phyloP scores from a whole-genome alignment of 108 stramenopile species.

The Cyclotella baltica region DNA sequence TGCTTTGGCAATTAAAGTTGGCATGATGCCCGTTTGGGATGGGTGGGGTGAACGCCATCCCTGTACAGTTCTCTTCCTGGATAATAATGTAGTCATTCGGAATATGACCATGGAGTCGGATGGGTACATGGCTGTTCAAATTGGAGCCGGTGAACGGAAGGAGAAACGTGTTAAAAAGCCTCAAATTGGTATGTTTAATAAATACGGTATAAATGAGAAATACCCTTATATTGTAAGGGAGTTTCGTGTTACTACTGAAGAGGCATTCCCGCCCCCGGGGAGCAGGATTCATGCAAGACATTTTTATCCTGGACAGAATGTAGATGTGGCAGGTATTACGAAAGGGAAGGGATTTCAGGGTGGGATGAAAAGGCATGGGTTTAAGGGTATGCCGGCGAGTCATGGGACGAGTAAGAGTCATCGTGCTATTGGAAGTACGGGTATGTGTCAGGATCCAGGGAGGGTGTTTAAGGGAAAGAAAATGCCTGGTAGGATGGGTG shows the following conservation, averaged over 20 bases:
- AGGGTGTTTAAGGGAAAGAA: slow-evolving; percentile 99
- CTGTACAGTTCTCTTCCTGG: slow-evolving; percentile 92
- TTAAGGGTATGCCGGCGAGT: slow-evolving; percentile 92
- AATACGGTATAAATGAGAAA: slow-evolving; percentile 62
- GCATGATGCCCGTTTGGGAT: slow-evolving; percentile 98
- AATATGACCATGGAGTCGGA: slow-evolving; percentile 88
- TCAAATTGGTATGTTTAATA: slow-evolving; percentile 70
- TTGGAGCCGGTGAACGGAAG: slow-evolving; percentile 96
- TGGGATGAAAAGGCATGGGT: slow-evolving; percentile 97
- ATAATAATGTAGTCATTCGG: slow-evolving; percentile 91
- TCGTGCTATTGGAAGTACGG: slow-evolving; percentile 89
- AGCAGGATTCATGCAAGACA: slow-evolving; percentile 92
- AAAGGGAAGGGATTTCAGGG: slow-evolving; percentile 99
- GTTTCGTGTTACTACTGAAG: slow-evolving; percentile 79
- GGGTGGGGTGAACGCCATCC: slow-evolving; percentile 95
- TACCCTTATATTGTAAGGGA: slow-evolving; percentile 86
- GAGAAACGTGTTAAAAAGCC: slow-evolving; percentile 86
- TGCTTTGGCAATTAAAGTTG: slow-evolving; percentile 94
- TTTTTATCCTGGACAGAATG: slow-evolving; percentile 97
- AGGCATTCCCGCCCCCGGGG: slow-evolving; percentile 81
- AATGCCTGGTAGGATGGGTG: slow-evolving; percentile 98
- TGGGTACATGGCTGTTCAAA: slow-evolving; percentile 89
- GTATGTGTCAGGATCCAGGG: slow-evolving; percentile 94
- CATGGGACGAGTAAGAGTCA: slow-evolving; percentile 96
- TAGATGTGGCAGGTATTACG: slow-evolving; percentile 91